Conservation (phyloP, 495 filamentous ascomycete species). For the Penicillium robsamsonii region DNA sequence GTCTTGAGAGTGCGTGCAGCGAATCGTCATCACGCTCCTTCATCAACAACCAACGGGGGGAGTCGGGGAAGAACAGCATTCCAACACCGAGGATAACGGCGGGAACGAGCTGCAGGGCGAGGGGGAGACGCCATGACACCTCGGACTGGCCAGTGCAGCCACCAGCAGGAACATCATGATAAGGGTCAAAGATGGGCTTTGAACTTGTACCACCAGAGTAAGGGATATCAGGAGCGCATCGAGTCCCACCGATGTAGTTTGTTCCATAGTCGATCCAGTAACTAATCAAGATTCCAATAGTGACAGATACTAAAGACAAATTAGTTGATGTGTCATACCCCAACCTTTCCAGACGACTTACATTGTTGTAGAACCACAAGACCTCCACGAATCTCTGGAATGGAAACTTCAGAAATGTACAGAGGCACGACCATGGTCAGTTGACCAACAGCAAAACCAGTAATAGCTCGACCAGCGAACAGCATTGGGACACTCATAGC, state of each 20-base stretch:
- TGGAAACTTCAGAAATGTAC: conserved; percentile 44
- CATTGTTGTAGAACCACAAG: conserved; percentile 78
- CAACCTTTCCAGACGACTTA: conserved; percentile 5
- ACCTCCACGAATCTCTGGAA: conserved; percentile 63
- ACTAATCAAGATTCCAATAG: conserved; percentile 76
- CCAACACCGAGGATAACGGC: conserved; percentile 61
- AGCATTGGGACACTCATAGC: conserved; percentile 59
- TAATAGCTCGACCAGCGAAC: conserved; percentile 71
- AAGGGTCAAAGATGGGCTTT: conserved; percentile 39
- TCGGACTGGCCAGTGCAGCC: conserved; percentile 57
- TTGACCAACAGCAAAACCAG: conserved; percentile 45
- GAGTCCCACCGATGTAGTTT: conserved; percentile 42
- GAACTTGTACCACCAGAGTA: conserved; percentile 70
- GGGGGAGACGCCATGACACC: conserved; percentile 66
- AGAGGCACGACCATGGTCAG: conserved; percentile 47
- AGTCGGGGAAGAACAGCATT: conserved; percentile 82
- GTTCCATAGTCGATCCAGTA: conserved; percentile 78
- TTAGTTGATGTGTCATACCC: background rate
- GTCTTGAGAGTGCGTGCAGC: conserved; percentile 60
- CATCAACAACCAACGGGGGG: conserved; percentile 76
- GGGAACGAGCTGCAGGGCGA: conserved; percentile 60
- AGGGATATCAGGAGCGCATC: conserved; percentile 38
- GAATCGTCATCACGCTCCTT: conserved; percentile 71
- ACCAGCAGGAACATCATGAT: conserved; percentile 38
- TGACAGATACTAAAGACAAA: conserved; percentile 59